Percentiles rank a stretch among this genome's conserved stretches.
These are phyloP conservation scores for Diplodia seriata DNA, from an alignment of 2,329 filamentous ascomycete species.

Conservation along the genomic window DNA sequence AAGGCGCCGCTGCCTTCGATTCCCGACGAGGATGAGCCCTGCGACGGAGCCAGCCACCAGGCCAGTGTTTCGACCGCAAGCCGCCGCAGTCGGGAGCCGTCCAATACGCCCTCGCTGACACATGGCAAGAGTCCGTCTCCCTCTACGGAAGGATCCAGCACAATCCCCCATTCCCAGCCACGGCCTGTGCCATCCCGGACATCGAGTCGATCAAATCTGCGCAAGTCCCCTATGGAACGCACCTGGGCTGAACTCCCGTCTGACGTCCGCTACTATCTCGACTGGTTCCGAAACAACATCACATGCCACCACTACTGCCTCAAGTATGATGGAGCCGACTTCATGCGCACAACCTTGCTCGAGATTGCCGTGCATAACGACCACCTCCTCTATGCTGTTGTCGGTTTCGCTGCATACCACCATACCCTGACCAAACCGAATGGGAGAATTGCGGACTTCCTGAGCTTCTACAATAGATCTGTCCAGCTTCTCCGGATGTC, in stretches of 20 bases:
- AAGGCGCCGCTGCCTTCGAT: slow-evolving; percentile 52
- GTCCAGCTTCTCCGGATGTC: slow-evolving; percentile 77
- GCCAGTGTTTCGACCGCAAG: slow-evolving; percentile 33
- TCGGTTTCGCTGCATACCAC: slow-evolving; percentile 89
- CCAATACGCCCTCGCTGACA: slow-evolving; percentile 49
- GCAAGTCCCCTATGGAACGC: slow-evolving; percentile 34
- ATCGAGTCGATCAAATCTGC: slow-evolving; percentile 42
- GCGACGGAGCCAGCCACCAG: slow-evolving; percentile 40
- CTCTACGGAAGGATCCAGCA: slow-evolving; percentile 56
- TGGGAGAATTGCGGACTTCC: slow-evolving; percentile 79
- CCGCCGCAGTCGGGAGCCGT: slow-evolving; percentile 45
- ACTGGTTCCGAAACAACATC: slow-evolving; percentile 79
- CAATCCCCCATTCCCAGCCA: slow-evolving; percentile 41
- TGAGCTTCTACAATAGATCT: slow-evolving; percentile 89
- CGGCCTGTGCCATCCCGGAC: slow-evolving; percentile 45
- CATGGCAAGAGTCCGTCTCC: slow-evolving; percentile 60
- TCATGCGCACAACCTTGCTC: slow-evolving; percentile 75
- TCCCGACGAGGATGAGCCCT: slow-evolving; percentile 55
- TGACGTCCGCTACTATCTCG: slow-evolving; percentile 79
- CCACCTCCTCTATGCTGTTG: slow-evolving; percentile 82
- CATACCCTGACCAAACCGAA: slow-evolving; percentile 72
- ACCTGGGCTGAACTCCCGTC: slow-evolving; percentile 59
- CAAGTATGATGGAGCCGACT: slow-evolving; percentile 72
- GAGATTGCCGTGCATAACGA: slow-evolving; percentile 78
- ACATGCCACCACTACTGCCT: slow-evolving; percentile 84